These are phyloP conservation scores for Mycena vitilis DNA, from an alignment of 768 basidiomycete species.

Conservation along the genomic window DNA sequence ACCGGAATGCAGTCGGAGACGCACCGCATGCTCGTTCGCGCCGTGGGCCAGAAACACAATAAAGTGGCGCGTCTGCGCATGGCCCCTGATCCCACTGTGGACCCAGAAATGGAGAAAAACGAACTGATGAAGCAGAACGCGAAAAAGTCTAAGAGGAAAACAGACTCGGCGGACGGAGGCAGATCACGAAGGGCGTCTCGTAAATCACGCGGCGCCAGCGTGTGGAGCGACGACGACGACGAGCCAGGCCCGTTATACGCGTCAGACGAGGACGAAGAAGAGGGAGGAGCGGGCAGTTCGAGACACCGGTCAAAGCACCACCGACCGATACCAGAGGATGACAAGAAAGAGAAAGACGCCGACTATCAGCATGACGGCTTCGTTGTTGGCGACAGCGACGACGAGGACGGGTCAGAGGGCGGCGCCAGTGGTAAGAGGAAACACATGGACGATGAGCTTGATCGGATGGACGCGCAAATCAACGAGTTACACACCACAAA, in stretches of 20 bases:
- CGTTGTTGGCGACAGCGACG: constrained; percentile 83
- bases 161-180: constrained; percentile 62
- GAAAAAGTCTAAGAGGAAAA: constrained; percentile 71
- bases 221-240: constrained; percentile 78
- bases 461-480: constrained; percentile 78
- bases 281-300: constrained; percentile 49
- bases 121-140: constrained; percentile 74
- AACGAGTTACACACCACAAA: constrained; percentile 65
- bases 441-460: constrained; percentile 58
- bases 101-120: constrained; percentile 79
- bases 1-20: constrained; percentile 92
- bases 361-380: constrained; percentile 90
- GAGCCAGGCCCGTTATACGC: constrained; percentile 59
- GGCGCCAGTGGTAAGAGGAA: constrained; percentile 54
- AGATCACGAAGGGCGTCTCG: constrained; percentile 59
- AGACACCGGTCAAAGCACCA: constrained; percentile 61
- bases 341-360: constrained; percentile 66
- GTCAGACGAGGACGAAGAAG: constrained; percentile 69
- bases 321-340: constrained; percentile 45
- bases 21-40: constrained; percentile 88
- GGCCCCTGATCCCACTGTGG: constrained; percentile 80
- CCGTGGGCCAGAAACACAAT: constrained; percentile 87
- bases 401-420: constrained; percentile 62
- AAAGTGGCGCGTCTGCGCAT: constrained; percentile 84
- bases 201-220: constrained; percentile 54